Evolutionary conservation across 192 early-diverging fungal genomes (phyloP).

Genomic region (Allomyces macrogynus): DNA sequence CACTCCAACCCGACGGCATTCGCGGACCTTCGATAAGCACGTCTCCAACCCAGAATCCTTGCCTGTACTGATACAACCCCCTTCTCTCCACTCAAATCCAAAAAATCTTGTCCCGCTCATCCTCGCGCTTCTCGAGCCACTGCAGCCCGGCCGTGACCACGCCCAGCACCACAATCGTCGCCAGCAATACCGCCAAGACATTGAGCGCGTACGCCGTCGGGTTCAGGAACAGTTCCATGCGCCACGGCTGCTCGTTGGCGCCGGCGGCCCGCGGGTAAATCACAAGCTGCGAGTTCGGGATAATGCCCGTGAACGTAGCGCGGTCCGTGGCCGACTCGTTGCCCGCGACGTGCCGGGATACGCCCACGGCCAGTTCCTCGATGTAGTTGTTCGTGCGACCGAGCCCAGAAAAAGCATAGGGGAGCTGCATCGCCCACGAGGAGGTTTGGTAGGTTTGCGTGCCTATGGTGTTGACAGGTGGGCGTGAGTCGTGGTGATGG

Average conservation of each 20-base stretch:
- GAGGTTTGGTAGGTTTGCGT: conserved; percentile 34
- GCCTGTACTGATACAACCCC: no score
- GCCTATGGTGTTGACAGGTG: not conserved
- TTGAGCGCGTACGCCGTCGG: conserved; percentile 62
- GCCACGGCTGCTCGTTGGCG: conserved; percentile 33
- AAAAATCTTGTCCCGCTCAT: not conserved
- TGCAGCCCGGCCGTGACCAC: conserved; percentile 49
- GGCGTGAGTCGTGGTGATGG: no score
- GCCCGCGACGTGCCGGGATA: conserved; percentile 20
- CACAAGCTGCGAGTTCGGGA: conserved; percentile 81
- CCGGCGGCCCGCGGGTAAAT: conserved; percentile 56
- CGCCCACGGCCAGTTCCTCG: conserved; percentile 75
- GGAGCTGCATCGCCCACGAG: conserved; percentile 52
- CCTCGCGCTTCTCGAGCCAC: conserved; percentile 40
- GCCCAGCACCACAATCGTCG: conserved; percentile 45
- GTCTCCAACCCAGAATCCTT: no score
- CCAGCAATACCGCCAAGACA: conserved; percentile 54
- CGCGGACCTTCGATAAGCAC: no score
- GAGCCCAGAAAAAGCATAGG: conserved; percentile 68
- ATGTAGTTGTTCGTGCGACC: conserved; percentile 93
- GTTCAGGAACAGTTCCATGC: conserved; percentile 73
- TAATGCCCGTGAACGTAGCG: conserved; percentile 56
- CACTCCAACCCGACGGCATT: no score
- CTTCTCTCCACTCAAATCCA: not conserved
- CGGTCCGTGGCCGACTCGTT: conserved; percentile 20